Evolutionary conservation across 306 rosid species (phyloP), one percentile per base, ranked within the genome.

Genomic region (Parietaria judaica): DNA sequence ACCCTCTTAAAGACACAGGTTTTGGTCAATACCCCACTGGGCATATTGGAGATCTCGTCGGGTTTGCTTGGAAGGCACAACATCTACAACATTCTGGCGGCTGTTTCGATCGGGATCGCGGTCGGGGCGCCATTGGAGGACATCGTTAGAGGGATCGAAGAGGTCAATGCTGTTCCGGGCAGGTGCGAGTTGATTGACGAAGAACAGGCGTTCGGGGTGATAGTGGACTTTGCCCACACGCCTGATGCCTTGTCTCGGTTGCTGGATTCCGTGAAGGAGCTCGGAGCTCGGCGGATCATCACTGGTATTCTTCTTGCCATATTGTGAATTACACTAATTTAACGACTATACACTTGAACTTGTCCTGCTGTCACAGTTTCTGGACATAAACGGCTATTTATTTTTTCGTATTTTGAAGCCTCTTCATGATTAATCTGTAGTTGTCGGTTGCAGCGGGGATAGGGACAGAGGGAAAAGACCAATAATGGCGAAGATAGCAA

Each of bases 111-210:
- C 46, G 95, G 99, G 59, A 79, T 86, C 74, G 94, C 99, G 3
- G 96, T 92, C n/a, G 96, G 99, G 73, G 95, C 88, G 39, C 99
- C 99, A 5, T 77, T 92, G 58, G 99, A 92, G 77, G 94, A 92
- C 70, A 92, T 92, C 70, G 99, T 92, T 72, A 80, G 94, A 81
- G 99, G 99, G 65, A 69, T 88, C 79, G 99, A 92, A 80, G 96
- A 88, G 74, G 95, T 92, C 51, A 95, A 92, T 66, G 95, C 96
- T 14, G 96, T 88, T 80, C 99, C 95, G 16, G 95, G 95, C 48
- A 78, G 96, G 81, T 86, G 95, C 66, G 99, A 88, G 69, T 74
- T 92, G 61, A 88, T 92, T 70, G 99, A 92, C 1, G 96, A 92
- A 86, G 99, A 92, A 70, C 96, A 88, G 65, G 90, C 99, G 0